A percentile compares a stretch with the other conserved stretches of the same genome.
Evolutionary conservation across 2,329 filamentous ascomycete species (phyloP).

Genomic region (Zasmidium cellare): DNA sequence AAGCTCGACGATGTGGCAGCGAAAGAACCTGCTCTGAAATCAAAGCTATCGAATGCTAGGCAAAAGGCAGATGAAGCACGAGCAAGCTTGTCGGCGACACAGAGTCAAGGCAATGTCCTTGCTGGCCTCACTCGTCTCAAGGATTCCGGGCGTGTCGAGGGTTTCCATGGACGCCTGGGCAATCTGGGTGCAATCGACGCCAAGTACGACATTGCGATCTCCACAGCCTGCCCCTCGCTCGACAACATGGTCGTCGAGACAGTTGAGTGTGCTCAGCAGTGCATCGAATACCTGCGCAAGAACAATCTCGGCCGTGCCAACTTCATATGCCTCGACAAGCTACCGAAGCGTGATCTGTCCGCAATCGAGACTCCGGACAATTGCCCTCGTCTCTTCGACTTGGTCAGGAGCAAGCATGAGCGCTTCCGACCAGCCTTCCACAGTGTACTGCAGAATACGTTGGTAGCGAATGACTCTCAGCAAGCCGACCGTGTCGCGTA

Average conservation of each 20-base stretch:
- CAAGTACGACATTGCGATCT: conserved; percentile 96
- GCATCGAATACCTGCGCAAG: conserved; percentile 95
- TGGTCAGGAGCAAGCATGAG: conserved; percentile 85
- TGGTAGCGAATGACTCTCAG: conserved; percentile 89
- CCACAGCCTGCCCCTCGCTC: conserved; percentile 85
- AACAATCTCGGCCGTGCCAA: conserved; percentile 96
- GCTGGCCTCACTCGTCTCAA: conserved; percentile 90
- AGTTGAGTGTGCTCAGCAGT: conserved; percentile 94
- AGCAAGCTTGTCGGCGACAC: conserved; percentile 82
- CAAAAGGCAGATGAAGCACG: conserved; percentile 96
- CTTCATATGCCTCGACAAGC: conserved; percentile 91
- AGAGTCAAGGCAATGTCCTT: conserved; percentile 82
- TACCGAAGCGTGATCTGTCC: conserved; percentile 75
- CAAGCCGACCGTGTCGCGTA: conserved; percentile 98
- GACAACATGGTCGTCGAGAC: conserved; percentile 97
- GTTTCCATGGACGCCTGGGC: conserved; percentile 92
- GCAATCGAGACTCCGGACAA: conserved; percentile 86
- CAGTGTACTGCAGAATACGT: conserved; percentile 89
- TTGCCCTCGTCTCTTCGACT: conserved; percentile 87
- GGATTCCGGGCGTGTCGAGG: conserved; percentile 93
- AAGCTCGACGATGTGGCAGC: conserved; percentile 71
- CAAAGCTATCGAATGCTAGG: conserved; percentile 82
- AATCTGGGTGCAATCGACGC: conserved; percentile 92
- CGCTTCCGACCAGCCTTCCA: conserved; percentile 90
- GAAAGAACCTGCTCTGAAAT: conserved; percentile 78